Base-by-base conservation (phyloP, 352 stramenopile species). In the Thalassiosira exigua region DNA sequence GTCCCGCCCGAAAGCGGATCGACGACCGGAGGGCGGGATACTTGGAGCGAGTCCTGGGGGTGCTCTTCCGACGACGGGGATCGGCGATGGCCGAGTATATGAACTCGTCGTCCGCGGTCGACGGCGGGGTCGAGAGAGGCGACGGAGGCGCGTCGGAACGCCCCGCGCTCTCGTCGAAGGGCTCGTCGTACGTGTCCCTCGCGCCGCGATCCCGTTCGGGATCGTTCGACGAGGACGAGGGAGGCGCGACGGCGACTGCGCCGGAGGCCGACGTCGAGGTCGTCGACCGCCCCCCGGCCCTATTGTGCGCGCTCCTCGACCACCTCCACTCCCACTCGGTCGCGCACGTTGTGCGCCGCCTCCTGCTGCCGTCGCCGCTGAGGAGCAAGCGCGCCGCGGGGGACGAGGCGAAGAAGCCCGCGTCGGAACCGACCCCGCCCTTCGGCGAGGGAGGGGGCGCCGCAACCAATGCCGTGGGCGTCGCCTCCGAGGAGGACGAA, bases 1-100 rank as follows among this genome's bases (percentile, higher is more conserved):
- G 81, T 27, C 57, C 87, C n/a, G 82, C 81, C 36, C n/a, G n/a
- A n/a, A n/a, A n/a, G n/a, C 58, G 75, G 36, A 78, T 99, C 24
- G 96, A 99, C 80, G 89, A 96, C 52, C 95, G 96, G 41, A 88
- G 97, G 5, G 95, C 96, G 0, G 96, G 96, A 32, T 99, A 99
- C 89, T 98, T 98, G 91, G 96, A 99, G 67, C 98, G 98, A 84
- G 72, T 96, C 19, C 65, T 96, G 52, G 88, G 84, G 14, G 69
- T 94, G 3, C 77, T 95, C 4, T 93, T 94, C 65, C 73, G 83
- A 52, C 88, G 82, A 36, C 72, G 84, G n/a, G n/a, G n/a, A n/a
- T n/a, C n/a, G n/a, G n/a, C n/a, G n/a, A n/a, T n/a, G n/a, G n/a
- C n/a, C n/a, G n/a, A n/a, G n/a, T n/a, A n/a, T n/a, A n/a, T n/a